Evolutionary conservation across 768 basidiomycete species (phyloP).

Genomic region (Cystoderma amianthinum): DNA sequence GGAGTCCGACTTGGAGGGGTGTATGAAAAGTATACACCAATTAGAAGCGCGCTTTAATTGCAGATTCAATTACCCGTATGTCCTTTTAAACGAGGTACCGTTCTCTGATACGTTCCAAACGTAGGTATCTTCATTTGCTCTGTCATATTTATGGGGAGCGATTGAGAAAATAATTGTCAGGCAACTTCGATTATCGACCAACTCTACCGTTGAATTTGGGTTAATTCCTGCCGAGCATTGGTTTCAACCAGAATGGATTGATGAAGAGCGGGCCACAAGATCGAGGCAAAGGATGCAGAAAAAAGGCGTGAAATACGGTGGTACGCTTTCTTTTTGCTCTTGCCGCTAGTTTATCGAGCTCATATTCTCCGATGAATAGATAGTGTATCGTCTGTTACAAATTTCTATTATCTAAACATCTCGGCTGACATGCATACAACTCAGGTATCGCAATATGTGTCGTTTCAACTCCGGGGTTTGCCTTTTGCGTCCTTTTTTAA

Average conservation of each 20-base stretch:
- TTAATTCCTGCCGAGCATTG: conserved; percentile 76
- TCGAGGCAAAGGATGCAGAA: conserved; percentile 67
- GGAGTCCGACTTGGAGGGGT: conserved; percentile 57
- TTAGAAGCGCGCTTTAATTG: conserved; percentile 83
- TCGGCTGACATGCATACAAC: too few species aligned
- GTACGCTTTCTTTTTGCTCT: too few species aligned
- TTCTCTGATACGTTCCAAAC: conserved; percentile 73
- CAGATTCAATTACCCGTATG: conserved; percentile 73
- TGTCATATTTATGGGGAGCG: too few species aligned
- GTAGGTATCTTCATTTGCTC: conserved; percentile 24
- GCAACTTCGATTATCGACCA: conserved; percentile 86
- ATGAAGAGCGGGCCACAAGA: conserved; percentile 61
- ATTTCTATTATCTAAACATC: neutral
- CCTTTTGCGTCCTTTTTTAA: conserved; percentile 6
- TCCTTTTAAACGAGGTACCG: conserved; percentile 77
- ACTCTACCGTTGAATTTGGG: conserved; percentile 62
- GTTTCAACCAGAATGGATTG: conserved; percentile 76
- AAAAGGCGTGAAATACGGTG: conserved; percentile 61
- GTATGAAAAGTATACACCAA: conserved; percentile 62
- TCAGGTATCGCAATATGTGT: conserved; percentile 91
- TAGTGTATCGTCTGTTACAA: too few species aligned
- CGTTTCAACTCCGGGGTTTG: conserved; percentile 89
- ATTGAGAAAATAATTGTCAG: too few species aligned
- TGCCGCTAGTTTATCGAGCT: too few species aligned
- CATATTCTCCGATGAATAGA: neutral